Conservation (phyloP, 2,329 filamentous ascomycete species). For the Venturia asperata region DNA sequence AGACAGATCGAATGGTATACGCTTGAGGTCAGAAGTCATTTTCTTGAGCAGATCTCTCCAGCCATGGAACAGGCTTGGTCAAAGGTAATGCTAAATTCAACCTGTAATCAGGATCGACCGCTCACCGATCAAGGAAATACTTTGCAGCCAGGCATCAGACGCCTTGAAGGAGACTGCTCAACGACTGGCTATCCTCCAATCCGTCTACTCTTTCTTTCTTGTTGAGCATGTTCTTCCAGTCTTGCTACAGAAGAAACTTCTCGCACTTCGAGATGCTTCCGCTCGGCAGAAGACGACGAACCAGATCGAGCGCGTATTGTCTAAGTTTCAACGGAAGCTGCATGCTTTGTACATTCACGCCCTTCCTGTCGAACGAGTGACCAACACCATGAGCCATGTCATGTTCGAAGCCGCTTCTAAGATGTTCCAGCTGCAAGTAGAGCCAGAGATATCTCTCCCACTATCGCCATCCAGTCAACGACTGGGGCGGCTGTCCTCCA, state of each 20-base stretch:
- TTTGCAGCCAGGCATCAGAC: constrained; percentile 11
- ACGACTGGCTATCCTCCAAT: constrained; percentile 32
- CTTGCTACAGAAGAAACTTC: not conserved
- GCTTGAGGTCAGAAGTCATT: constrained; percentile 38
- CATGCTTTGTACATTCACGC: constrained; percentile 60
- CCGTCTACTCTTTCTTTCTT: constrained; percentile 9
- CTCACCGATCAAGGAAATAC: constrained; percentile 22
- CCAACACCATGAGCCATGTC: constrained; percentile 48
- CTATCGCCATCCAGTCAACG: constrained; percentile 24
- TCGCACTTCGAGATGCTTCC: not conserved
- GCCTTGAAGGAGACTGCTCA: constrained; percentile 11
- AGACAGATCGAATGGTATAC: constrained; percentile 40
- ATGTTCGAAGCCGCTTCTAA: constrained; percentile 46
- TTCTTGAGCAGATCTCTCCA: constrained; percentile 31
- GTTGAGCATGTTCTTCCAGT: constrained; percentile 21
- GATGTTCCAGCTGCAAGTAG: constrained; percentile 13
- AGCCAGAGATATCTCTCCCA: constrained; percentile 24
- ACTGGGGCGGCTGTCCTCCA: constrained; percentile 18
- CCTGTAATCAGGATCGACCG: constrained; percentile 3
- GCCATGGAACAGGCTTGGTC: constrained; percentile 29
- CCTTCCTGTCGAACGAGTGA: constrained; percentile 45
- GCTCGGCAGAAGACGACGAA: not conserved
- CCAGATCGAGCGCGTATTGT: constrained; percentile 5
- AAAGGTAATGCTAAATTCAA: constrained; percentile 13
- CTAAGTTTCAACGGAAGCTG: constrained; percentile 40